These are phyloP conservation scores for Saccharomycopsis synnaedendra DNA, from an alignment of 805 yeast species.

Conservation along the genomic window DNA sequence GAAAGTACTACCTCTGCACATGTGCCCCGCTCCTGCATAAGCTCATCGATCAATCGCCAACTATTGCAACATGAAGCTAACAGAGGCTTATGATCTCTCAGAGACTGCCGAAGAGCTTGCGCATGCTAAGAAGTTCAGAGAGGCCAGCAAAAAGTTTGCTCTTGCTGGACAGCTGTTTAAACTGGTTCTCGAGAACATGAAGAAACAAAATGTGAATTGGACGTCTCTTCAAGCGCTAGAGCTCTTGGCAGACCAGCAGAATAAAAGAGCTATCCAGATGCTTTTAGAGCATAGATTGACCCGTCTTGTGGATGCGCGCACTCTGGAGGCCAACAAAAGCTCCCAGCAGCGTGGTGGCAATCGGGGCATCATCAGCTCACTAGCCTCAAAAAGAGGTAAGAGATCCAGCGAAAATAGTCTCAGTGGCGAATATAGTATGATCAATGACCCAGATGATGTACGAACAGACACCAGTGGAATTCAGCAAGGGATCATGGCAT, in stretches of 20 bases:
- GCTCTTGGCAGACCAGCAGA: slow-evolving; percentile 4
- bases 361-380: not conserved
- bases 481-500: slow-evolving; percentile 2
- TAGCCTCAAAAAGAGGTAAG: slow-evolving; percentile 3
- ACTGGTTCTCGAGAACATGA: no score
- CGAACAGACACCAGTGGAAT: not conserved
- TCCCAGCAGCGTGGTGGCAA: not conserved
- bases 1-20: no score
- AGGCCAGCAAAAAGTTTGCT: no score
- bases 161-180: no score
- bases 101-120: no score
- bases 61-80: no score
- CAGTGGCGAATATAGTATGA: slow-evolving; percentile 12
- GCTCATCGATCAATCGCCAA: no score
- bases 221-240: slow-evolving; percentile 2
- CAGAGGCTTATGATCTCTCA: no score
- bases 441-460: slow-evolving; percentile 5
- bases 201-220: not conserved
- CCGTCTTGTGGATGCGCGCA: no score
- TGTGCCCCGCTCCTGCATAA: no score
- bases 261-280: slow-evolving; percentile 3
- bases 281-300: not conserved
- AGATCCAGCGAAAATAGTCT: not conserved
- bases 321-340: not conserved
- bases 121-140: no score